Base-by-base conservation (phyloP, 495 filamentous ascomycete genomes). In the Talaromyces borbonicus region DNA sequence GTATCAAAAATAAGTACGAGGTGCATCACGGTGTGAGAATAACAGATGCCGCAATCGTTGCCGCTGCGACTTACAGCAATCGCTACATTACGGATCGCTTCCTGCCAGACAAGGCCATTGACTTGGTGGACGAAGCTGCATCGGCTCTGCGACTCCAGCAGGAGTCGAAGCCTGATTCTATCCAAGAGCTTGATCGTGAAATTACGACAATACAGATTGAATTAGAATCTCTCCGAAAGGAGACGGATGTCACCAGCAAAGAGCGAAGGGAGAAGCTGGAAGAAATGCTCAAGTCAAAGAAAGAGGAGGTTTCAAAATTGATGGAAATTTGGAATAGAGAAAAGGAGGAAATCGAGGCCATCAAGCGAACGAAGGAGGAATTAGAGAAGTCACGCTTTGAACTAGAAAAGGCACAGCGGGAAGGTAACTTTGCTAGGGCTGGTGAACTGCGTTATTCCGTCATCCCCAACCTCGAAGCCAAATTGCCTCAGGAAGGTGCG, bases 141-240 rank as follows among this genome's bases (percentile, higher is more conserved):
- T 94, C 87, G 30, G 85, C 86, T 9, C 68, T 96, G 7, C 76
- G 92, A 14, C 62, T 98, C 49, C 92, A 98, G 57, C 92, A 98
- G 60, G 92, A 98, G 64, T 95, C 87, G 54, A 95, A 94, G 51
- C 92, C 92, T 0, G 92, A 98, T 48, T 78, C 87, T 11, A 96
- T 98, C 23, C 80, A 88, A 57, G 78, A 84, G 41, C 74, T 96
- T 15, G 92, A 97, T 55, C 85, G 90, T 38, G 83, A 86, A 55
- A 95, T 98, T 40, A 90, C 95, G 71, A 97, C 92, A 1, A 85
- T 97, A 30, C 90, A 95, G 54, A 98, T 98, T 52, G 92, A 98
- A 61, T 73, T 98, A 1, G 92, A 98, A 59, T 95, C 90, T 43
- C 73, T 98, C 23, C 78, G 92, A 40, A 97, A 97, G 52, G 92